A percentile compares a stretch with the other conserved stretches of the same genome.
phyloP scores from a whole-genome alignment of 176 grass and related monocot genomes.

The Avena sativa region DNA sequence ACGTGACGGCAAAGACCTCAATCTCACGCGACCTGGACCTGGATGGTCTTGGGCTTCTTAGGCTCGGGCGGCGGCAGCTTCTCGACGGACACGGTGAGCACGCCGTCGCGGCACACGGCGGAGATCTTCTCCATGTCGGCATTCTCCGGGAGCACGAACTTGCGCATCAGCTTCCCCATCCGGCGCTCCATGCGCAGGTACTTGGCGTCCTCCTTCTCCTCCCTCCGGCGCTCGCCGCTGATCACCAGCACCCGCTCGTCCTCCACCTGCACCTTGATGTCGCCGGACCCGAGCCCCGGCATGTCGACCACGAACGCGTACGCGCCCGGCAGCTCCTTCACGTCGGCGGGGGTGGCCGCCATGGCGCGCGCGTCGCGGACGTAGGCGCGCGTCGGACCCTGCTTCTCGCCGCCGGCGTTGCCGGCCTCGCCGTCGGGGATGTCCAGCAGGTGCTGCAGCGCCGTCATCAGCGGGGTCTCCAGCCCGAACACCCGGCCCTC shows the following conservation, averaged over 20 bases:
- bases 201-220: slow-evolving; percentile 74
- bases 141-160: slow-evolving; percentile 71
- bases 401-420: slow-evolving; percentile 25
- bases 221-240: slow-evolving; percentile 65
- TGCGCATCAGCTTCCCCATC: slow-evolving; percentile 90
- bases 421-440: slow-evolving; percentile 1
- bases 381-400: slow-evolving; percentile 59
- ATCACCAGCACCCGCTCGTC: slow-evolving; percentile 77
- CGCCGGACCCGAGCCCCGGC: slow-evolving; percentile 71
- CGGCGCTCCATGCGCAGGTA: slow-evolving; percentile 80
- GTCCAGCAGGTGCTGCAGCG: too few relatives aligned
- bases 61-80: slow-evolving; percentile 82
- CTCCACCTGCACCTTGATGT: slow-evolving; percentile 90
- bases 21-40: slow-evolving; percentile 67
- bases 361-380: slow-evolving; percentile 84
- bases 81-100: slow-evolving; percentile 63
- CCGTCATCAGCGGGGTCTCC: too few relatives aligned
- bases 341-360: slow-evolving; percentile 80
- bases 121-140: slow-evolving; percentile 68
- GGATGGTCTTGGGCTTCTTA: slow-evolving; percentile 87
- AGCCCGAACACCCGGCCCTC: too few relatives aligned
- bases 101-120: slow-evolving; percentile 68
- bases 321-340: slow-evolving; percentile 67
- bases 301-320: slow-evolving; percentile 77
- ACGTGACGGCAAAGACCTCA: neutral